phyloP scores from a whole-genome alignment of 2,329 filamentous ascomycete genomes.

The Coniella lustricola region DNA sequence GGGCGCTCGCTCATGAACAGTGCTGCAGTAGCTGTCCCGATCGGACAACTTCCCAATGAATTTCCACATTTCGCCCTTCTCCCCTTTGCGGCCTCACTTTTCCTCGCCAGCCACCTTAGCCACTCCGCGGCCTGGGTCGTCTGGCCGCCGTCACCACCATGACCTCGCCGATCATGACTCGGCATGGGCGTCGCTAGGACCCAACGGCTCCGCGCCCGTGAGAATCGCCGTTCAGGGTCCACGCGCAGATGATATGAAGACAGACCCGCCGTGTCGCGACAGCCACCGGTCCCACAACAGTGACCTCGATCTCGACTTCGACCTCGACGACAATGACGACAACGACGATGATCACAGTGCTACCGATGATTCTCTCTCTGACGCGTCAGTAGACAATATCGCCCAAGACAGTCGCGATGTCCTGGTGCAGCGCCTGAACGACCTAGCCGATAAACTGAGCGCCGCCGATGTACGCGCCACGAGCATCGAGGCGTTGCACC shows the following conservation, averaged over 20 bases:
- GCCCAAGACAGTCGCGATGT: slow-evolving; percentile 35
- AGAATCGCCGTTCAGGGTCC: slow-evolving; percentile 17
- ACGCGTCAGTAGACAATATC: slow-evolving; percentile 19
- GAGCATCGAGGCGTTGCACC: slow-evolving; percentile 30
- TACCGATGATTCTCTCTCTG: slow-evolving; percentile 13
- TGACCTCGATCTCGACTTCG: no score
- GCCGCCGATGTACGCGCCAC: slow-evolving; percentile 22
- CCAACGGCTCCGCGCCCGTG: slow-evolving; percentile 1
- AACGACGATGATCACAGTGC: slow-evolving; percentile 17
- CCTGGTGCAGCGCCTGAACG: slow-evolving; percentile 37
- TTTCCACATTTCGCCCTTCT: slow-evolving; percentile 26
- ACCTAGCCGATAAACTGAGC: slow-evolving; percentile 31
- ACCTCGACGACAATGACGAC: not conserved
- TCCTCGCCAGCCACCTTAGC: slow-evolving; percentile 17
- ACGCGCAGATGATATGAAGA: slow-evolving; percentile 17
- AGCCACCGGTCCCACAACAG: no score
- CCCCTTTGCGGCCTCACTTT: slow-evolving; percentile 26
- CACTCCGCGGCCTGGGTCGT: slow-evolving; percentile 6
- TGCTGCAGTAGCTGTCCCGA: slow-evolving; percentile 11
- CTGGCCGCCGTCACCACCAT: not conserved
- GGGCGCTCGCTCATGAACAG: no score
- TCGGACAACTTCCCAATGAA: slow-evolving; percentile 20
- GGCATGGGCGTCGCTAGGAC: not conserved
- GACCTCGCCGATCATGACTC: not conserved
- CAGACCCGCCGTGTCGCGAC: no score